Evolutionary conservation across 176 grass and related monocot genomes (phyloP).

Genomic region (Musa troglodytarum): DNA sequence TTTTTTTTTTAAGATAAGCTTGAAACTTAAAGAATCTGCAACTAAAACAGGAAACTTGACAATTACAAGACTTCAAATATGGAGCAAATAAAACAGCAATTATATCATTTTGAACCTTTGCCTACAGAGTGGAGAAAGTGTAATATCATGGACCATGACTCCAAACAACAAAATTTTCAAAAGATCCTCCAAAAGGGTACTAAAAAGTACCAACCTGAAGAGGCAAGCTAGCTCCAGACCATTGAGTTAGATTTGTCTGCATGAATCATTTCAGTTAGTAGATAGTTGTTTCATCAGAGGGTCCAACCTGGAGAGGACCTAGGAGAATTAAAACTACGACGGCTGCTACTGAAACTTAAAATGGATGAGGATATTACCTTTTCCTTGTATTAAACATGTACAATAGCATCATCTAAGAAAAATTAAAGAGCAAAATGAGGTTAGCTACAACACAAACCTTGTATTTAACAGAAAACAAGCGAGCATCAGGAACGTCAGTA

Average conservation of each 20-base stretch:
- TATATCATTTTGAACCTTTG: background rate
- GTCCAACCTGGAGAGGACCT: slow-evolving; percentile 21
- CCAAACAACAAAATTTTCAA: background rate
- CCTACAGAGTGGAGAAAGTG: background rate
- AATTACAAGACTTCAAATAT: too few species aligned
- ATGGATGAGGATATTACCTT: background rate
- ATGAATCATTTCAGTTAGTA: slow-evolving; percentile 38
- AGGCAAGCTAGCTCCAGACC: slow-evolving; percentile 90
- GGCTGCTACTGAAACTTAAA: background rate
- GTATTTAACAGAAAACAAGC: slow-evolving; percentile 80
- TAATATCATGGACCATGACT: background rate
- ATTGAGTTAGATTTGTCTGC: slow-evolving; percentile 99
- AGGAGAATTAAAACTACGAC: slow-evolving; percentile 19
- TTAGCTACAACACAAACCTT: slow-evolving; percentile 43
- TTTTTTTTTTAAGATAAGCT: too few species aligned
- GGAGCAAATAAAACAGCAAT: too few species aligned
- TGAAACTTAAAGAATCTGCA: too few species aligned
- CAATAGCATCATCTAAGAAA: background rate
- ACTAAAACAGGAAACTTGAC: too few species aligned
- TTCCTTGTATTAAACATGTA: background rate
- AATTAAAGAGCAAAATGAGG: background rate
- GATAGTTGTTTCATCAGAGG: slow-evolving; percentile 8
- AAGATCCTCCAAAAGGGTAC: background rate
- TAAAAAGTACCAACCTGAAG: slow-evolving; percentile 65
- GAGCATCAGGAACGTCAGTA: slow-evolving; percentile 79